A percentile compares a stretch with the other conserved stretches of the same genome.
Evolutionary conservation across 352 stramenopile species (phyloP).

Genomic region (Globisporangium splendens): DNA sequence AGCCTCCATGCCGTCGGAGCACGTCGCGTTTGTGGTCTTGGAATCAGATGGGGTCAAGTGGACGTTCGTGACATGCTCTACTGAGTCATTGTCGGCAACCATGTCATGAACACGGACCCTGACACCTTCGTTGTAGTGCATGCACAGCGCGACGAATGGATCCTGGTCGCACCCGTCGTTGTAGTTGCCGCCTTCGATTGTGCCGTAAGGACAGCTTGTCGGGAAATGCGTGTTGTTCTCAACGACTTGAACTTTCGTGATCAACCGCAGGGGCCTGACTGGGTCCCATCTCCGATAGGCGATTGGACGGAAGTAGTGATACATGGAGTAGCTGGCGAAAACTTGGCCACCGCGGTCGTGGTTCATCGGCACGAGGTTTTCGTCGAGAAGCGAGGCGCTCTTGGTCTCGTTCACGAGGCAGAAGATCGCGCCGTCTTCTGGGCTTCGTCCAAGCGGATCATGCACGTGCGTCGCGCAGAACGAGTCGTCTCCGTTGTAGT

Average conservation of each 20-base stretch:
- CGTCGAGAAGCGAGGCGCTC: neutral
- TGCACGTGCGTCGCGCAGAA: no score
- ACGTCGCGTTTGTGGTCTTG: neutral
- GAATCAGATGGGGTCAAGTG: neutral
- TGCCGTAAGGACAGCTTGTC: neutral
- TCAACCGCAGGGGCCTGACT: neutral
- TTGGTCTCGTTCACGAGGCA: neutral
- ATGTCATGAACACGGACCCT: neutral
- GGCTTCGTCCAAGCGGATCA: no score
- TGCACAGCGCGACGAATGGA: neutral
- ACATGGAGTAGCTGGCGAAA: no score
- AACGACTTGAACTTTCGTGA: neutral
- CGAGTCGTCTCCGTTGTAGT: no score
- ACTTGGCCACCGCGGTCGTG: neutral
- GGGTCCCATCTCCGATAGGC: neutral
- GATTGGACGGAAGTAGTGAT: neutral
- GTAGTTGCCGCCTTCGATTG: neutral
- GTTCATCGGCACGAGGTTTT: no score
- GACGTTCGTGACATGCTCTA: neutral
- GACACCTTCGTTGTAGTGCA: neutral
- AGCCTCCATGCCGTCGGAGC: neutral
- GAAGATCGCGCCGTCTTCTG: neutral
- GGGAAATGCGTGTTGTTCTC: neutral
- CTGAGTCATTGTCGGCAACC: neutral
- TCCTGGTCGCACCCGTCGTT: neutral